phyloP scores from a whole-genome alignment of 106 monocot species.

The Acorus calamus region DNA sequence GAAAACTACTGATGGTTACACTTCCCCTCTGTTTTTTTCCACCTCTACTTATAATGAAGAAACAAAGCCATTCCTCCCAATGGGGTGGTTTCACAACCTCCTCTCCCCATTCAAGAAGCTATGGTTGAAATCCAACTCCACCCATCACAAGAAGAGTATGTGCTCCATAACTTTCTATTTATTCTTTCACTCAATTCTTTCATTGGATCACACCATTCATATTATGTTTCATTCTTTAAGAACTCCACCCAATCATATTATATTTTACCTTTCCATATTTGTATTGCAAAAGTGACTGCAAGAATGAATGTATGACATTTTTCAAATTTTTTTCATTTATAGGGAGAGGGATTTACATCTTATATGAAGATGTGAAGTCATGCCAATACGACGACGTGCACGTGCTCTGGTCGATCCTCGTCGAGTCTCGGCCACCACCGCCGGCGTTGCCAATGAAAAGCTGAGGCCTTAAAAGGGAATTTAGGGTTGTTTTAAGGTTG shows the following conservation, averaged over 20 bases:
- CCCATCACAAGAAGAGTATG: slow-evolving; percentile 43
- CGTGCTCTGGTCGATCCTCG: slow-evolving; percentile 81
- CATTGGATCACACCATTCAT: background rate
- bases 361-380: slow-evolving; percentile 91
- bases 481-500: no score
- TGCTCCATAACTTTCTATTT: background rate
- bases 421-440: no score
- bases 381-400: slow-evolving; percentile 88
- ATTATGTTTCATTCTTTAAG: background rate
- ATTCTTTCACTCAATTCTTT: no score
- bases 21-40: slow-evolving; percentile 2
- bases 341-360: slow-evolving; percentile 83
- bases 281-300: background rate
- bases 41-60: background rate
- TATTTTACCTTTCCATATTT: no score
- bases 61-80: background rate
- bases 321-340: background rate
- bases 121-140: slow-evolving; percentile 47
- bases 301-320: background rate
- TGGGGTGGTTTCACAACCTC: slow-evolving; percentile 61
- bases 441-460: no score
- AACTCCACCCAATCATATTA: no score
- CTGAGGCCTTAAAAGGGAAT: no score
- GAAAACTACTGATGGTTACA: background rate
- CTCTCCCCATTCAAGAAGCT: slow-evolving; percentile 55